Conservation (phyloP, 2,329 filamentous ascomycete species). For the Hirsutella thompsonii region DNA sequence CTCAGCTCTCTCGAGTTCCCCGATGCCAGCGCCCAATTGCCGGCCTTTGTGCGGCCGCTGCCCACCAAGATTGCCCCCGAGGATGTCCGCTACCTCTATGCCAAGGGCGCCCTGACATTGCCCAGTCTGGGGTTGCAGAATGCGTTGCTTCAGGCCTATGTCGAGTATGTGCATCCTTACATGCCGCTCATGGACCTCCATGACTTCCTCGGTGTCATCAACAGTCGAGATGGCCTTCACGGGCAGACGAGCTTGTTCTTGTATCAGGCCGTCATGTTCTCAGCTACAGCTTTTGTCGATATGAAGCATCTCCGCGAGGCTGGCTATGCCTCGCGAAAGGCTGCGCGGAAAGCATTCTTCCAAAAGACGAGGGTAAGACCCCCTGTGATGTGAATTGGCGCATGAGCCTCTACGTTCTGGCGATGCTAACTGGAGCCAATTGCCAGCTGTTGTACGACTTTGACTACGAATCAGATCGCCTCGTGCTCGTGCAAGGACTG, state of each 20-base stretch:
- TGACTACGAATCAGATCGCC: conserved; percentile 83
- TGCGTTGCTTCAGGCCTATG: conserved; percentile 68
- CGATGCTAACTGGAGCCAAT: conserved; percentile 3
- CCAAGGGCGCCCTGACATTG: conserved; percentile 73
- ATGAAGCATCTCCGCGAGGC: conserved; percentile 62
- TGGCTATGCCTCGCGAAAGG: conserved; percentile 66
- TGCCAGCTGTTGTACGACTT: conserved; percentile 76
- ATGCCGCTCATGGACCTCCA: conserved; percentile 75
- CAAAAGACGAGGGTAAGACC: conserved; percentile 66
- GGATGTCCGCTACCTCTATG: conserved; percentile 70
- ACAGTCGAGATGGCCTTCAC: conserved; percentile 52
- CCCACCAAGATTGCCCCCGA: conserved; percentile 65
- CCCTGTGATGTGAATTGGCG: too few species aligned
- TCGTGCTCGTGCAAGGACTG: conserved; percentile 77
- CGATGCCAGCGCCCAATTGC: conserved; percentile 34
- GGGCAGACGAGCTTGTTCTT: conserved; percentile 72
- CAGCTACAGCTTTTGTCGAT: conserved; percentile 78
- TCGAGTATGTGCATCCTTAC: conserved; percentile 85
- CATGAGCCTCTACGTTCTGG: too few species aligned
- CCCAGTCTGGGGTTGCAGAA: conserved; percentile 60
- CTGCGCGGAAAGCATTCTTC: conserved; percentile 79
- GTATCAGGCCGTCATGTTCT: conserved; percentile 93
- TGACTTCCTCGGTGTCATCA: conserved; percentile 46
- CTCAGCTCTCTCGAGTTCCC: conserved; percentile 34
- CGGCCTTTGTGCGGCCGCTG: conserved; percentile 65